Evolutionary conservation across 805 yeast species (phyloP).

Genomic region (Isabelozyma pseudorhagii): DNA sequence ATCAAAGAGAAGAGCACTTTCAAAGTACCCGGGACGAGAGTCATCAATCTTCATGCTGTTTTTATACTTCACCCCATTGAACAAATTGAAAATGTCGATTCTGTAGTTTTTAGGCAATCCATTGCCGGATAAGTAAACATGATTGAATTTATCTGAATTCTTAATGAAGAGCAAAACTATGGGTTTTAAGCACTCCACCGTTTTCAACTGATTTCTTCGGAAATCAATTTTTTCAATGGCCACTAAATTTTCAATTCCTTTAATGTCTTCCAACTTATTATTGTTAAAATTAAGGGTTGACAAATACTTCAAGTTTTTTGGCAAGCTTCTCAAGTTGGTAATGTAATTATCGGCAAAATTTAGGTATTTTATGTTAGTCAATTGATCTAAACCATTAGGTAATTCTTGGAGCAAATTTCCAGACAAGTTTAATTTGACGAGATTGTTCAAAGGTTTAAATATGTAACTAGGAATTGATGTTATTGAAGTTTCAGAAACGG

Average conservation of each 20-base stretch:
- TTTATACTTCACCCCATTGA: constrained; percentile 50
- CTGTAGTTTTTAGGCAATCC: constrained; percentile 45
- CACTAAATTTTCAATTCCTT: constrained; percentile 42
- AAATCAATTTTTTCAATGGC: constrained; percentile 51
- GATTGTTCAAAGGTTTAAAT: constrained; percentile 36
- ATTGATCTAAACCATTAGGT: constrained; percentile 52
- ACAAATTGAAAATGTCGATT: constrained; percentile 52
- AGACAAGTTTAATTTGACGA: constrained; percentile 53
- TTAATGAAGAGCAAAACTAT: constrained; percentile 31
- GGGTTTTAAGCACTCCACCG: constrained; percentile 32
- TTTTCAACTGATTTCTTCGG: constrained; percentile 43
- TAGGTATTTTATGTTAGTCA: constrained; percentile 45
- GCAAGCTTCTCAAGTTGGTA: constrained; percentile 30
- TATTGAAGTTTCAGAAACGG: constrained; percentile 39
- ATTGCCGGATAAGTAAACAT: constrained; percentile 42
- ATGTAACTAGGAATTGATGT: constrained; percentile 29
- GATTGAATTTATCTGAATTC: constrained; percentile 30
- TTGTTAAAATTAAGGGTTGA: constrained; percentile 50
- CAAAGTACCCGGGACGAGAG: constrained; percentile 60
- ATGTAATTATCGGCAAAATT: constrained; percentile 43
- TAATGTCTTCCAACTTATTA: constrained; percentile 40
- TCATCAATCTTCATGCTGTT: constrained; percentile 54
- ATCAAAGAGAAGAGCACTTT: constrained; percentile 52
- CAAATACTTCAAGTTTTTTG: constrained; percentile 30
- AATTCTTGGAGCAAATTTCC: constrained; percentile 46